Conservation (phyloP, 352 stramenopile genomes). For the Pythium pyrilobum region DNA sequence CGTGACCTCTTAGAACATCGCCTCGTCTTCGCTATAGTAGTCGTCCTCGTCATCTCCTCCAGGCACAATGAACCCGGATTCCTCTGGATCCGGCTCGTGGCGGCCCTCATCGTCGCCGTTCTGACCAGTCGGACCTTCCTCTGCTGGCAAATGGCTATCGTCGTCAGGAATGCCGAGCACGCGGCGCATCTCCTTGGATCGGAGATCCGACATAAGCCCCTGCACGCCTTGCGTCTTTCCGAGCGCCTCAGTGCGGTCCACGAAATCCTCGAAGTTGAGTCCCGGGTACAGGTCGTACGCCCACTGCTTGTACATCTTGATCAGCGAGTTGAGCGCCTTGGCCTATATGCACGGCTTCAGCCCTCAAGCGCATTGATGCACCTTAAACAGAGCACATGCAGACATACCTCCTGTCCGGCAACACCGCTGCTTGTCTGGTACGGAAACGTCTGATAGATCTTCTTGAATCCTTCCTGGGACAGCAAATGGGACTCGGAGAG, state of each 20-base stretch:
- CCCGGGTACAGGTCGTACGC: constrained; percentile 78
- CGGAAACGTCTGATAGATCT: constrained; percentile 67
- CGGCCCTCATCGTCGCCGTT: constrained; percentile 13
- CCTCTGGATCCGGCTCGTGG: constrained; percentile 17
- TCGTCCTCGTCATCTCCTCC: constrained; percentile 13
- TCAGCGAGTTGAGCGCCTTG: constrained; percentile 52
- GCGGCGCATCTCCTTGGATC: constrained; percentile 49
- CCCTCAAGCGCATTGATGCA: not conserved
- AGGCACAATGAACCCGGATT: constrained; percentile 17
- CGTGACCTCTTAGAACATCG: constrained; percentile 5
- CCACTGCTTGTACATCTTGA: constrained; percentile 86
- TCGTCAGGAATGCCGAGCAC: constrained; percentile 18
- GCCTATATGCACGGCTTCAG: constrained; percentile 15
- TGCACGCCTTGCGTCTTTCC: constrained; percentile 55
- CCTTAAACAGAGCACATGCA: not conserved
- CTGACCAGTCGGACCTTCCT: not conserved
- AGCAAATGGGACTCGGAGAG: constrained; percentile 65
- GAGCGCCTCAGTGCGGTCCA: constrained; percentile 54
- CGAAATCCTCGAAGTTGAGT: constrained; percentile 80
- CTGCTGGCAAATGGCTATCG: not conserved
- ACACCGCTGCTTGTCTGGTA: constrained; percentile 56
- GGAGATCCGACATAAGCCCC: constrained; percentile 49
- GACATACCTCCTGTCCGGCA: constrained; percentile 44
- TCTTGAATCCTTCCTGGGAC: constrained; percentile 55
- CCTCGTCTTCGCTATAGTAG: constrained; percentile 16